Percentiles rank a stretch among this genome's conserved stretches.
phyloP scores from a whole-genome alignment of 2,329 filamentous ascomycete genomes.

The Penicillium polonicum region DNA sequence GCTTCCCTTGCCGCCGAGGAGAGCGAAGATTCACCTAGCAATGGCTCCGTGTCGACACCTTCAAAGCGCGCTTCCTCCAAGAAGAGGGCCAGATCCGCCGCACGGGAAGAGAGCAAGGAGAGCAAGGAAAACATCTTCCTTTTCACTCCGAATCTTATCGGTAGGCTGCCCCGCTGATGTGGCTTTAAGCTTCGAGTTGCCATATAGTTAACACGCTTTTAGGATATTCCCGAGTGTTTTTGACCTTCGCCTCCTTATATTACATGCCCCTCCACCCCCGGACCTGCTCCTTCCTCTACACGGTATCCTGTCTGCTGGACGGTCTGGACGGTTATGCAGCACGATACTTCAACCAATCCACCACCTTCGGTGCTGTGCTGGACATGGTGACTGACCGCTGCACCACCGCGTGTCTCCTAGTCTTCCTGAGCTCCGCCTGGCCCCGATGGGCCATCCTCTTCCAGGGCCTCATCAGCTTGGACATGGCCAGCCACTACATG shows the following conservation, averaged over 20 bases:
- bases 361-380: conserved; percentile 90
- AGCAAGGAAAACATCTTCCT: conserved; percentile 73
- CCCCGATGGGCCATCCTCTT: conserved; percentile 92
- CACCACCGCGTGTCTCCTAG: conserved; percentile 90
- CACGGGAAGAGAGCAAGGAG: conserved; percentile 50
- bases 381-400: conserved; percentile 99
- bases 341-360: conserved; percentile 81
- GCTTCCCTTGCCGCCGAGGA: conserved; percentile 35
- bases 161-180: conserved; percentile 48
- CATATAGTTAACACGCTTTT: not conserved
- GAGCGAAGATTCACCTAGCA: conserved; percentile 31
- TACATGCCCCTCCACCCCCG: conserved; percentile 99
- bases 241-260: conserved; percentile 88
- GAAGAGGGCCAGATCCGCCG: conserved; percentile 27
- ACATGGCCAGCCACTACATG: conserved; percentile 96
- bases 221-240: conserved; percentile 76
- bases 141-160: conserved; percentile 79
- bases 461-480: conserved; percentile 86
- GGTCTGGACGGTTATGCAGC: conserved; percentile 94
- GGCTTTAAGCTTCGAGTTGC: not conserved
- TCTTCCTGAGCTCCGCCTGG: conserved; percentile 92
- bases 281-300: conserved; percentile 83
- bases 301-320: conserved; percentile 89
- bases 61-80: conserved; percentile 30
- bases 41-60: conserved; percentile 33